Base-by-base conservation (phyloP, 2,329 filamentous ascomycete genomes). In the Claviceps humidiphila region DNA sequence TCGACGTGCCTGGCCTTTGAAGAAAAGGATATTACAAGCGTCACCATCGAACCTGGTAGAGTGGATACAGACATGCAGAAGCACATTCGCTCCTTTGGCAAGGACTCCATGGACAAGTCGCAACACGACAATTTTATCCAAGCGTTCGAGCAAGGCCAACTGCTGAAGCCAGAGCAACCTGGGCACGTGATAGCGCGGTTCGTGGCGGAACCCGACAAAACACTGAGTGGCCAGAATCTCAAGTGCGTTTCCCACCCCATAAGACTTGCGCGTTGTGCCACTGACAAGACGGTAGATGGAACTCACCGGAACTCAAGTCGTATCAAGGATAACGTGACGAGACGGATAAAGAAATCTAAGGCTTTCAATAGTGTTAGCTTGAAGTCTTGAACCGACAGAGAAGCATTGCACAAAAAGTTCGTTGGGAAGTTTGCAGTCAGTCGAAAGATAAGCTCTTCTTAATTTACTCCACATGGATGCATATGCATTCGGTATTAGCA, bases 21-120 rank as follows among this genome's bases (percentile, higher is more conserved):
- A 63, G 90, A 95, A 66, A 81, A 84, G 1, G 74, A 82, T 14
- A 81, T 95, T 45, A 86, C 79, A 0, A 82, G 80, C 13, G 69
- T 95, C 0, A 75, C 87, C 0, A 72, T 96, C 38, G 75, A 83
- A 4, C 90, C 90, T 0, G 90, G 90, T 2, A 81, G 87, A 46
- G 85, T 94, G 7, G 86, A 95, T 63, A 96, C 90, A 0, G 84
- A 84, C 50, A 96, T 96, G 90, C 90, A 95, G 66, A 76, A 76
- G n/a, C 78, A 85, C 53, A 78, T 98, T 53, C 75, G 93, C 49
- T 82, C 89, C 47, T 64, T 69, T 3, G 77, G 74, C 44, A 66
- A 68, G 40, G 62, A 64, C 2, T 66, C 65, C 51, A 82, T 82
- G 78, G 62, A 72, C 49, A 64, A 72, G 51, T 64, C 69, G 6